These are phyloP conservation scores for Sechiopsis laciniata DNA, from an alignment of 306 rosid genomes.

Conservation along the genomic window DNA sequence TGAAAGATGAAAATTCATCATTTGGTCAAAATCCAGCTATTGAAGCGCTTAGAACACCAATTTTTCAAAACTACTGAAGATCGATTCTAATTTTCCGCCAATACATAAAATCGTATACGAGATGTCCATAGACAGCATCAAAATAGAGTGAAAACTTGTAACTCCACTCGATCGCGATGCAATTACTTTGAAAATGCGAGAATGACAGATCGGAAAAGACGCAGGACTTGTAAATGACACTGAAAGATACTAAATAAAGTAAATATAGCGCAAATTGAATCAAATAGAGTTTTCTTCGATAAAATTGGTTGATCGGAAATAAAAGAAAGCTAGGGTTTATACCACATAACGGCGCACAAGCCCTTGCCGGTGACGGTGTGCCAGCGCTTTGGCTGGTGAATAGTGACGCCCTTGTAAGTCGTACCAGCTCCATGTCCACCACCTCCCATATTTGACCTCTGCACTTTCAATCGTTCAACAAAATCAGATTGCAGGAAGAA, in stretches of 20 bases:
- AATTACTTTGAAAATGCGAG: background rate
- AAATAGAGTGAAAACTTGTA: no score
- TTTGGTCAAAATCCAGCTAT: constrained; percentile 5
- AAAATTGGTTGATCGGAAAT: background rate
- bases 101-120: background rate
- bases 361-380: constrained; percentile 86
- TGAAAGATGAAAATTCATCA: constrained; percentile 23
- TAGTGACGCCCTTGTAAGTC: constrained; percentile 42
- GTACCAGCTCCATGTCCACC: constrained; percentile 51
- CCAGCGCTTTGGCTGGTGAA: constrained; percentile 76
- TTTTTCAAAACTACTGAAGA: background rate
- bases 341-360: constrained; percentile 96
- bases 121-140: no score
- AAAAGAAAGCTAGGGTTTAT: background rate
- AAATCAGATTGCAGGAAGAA: background rate
- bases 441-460: constrained; percentile 29
- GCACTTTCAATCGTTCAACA: background rate
- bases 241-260: background rate
- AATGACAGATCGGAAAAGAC: constrained; percentile 13
- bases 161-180: background rate
- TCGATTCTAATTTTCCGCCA: no score
- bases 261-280: background rate
- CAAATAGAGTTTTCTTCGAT: background rate
- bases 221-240: background rate
- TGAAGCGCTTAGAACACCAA: background rate